phyloP scores from a whole-genome alignment of 768 basidiomycete species.

The Collybiopsis luxurians region DNA sequence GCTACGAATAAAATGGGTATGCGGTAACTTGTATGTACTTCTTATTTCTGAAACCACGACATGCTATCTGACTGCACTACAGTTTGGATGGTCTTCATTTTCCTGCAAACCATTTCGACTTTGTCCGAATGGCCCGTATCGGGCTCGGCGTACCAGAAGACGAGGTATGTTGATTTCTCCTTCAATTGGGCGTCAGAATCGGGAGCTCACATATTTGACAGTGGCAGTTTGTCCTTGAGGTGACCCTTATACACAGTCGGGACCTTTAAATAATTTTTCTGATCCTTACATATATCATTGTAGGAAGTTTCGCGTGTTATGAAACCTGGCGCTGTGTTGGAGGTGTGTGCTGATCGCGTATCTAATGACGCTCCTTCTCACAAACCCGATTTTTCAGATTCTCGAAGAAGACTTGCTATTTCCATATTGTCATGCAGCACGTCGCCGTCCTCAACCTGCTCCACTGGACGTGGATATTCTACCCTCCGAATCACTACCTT shows the following conservation, averaged over 20 bases:
- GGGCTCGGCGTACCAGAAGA: slow-evolving; percentile 73
- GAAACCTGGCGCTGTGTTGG: slow-evolving; percentile 57
- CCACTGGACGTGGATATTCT: slow-evolving; percentile 20
- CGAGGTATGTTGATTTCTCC: slow-evolving; percentile 41
- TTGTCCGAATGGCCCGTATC: slow-evolving; percentile 60
- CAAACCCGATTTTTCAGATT: slow-evolving; percentile 39
- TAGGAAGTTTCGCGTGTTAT: slow-evolving; percentile 71
- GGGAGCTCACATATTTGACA: slow-evolving; percentile 22
- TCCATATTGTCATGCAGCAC: slow-evolving; percentile 40
- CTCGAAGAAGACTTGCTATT: slow-evolving; percentile 76
- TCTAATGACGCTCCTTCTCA: not conserved
- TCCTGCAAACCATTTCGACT: slow-evolving; percentile 53
- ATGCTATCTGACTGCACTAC: slow-evolving; percentile 8
- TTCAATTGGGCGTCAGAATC: not conserved
- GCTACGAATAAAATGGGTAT: slow-evolving; percentile 59
- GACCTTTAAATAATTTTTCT: slow-evolving; percentile 10
- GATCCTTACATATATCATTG: slow-evolving; percentile 6
- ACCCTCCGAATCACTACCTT: slow-evolving; percentile 5
- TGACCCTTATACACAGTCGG: slow-evolving; percentile 20
- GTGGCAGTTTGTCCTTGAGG: slow-evolving; percentile 70
- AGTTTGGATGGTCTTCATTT: slow-evolving; percentile 71
- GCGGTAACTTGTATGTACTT: slow-evolving; percentile 58
- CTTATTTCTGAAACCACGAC: not conserved
- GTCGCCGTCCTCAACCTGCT: slow-evolving; percentile 15
- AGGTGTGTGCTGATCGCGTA: slow-evolving; percentile 39